Conservation (phyloP, 139 green algal species). For the Ettlia oleoabundans region DNA sequence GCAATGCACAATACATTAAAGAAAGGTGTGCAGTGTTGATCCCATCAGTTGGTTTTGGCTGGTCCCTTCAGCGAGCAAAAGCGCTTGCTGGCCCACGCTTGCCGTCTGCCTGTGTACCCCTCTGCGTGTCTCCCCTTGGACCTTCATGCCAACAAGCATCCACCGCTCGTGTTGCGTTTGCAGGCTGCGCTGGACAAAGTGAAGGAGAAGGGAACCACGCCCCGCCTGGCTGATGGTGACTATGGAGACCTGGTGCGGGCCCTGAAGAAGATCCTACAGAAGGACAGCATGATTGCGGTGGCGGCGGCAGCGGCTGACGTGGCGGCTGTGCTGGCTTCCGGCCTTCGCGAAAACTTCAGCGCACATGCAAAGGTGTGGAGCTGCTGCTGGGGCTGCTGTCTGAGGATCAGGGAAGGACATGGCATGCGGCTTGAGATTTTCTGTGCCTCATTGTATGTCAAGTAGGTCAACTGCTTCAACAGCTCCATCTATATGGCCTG, state of each 20-base stretch:
- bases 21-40: no score
- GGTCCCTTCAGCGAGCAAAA: no score
- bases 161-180: no score
- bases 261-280: conserved; percentile 84
- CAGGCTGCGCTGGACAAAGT: conserved; percentile 45
- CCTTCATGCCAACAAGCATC: neutral
- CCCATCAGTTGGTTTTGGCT: no score
- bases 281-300: conserved; percentile 85
- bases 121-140: no score
- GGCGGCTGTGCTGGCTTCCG: conserved; percentile 32
- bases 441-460: no score
- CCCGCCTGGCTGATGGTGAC: conserved; percentile 44
- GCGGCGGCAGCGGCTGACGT: conserved; percentile 71
- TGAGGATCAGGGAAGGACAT: no score
- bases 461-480: no score
- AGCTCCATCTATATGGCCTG: neutral
- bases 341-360: conserved; percentile 72
- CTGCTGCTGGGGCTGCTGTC: neutral
- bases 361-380: conserved; percentile 52
- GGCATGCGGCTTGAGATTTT: no score
- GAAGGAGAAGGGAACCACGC: conserved; percentile 21
- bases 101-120: no score
- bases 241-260: conserved; percentile 58
- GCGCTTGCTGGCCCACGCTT: no score
- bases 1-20: no score